A percentile compares a stretch with the other conserved stretches of the same genome.
These are phyloP conservation scores for Trichophyton mentagrophytes DNA, from an alignment of 2,329 filamentous ascomycete genomes.

Conservation along the genomic window DNA sequence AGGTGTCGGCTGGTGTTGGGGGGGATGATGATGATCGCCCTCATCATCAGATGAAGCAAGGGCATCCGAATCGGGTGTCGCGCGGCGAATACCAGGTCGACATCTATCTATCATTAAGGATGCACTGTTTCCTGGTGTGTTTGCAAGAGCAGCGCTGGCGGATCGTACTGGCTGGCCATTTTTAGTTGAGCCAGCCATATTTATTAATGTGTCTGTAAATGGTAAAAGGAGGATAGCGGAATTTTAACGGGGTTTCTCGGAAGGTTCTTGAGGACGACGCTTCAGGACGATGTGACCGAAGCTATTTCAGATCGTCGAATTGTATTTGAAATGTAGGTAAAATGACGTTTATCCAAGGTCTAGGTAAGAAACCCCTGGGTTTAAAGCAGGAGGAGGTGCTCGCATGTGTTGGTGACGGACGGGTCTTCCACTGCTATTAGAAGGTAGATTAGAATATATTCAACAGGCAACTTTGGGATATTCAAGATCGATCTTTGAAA, in stretches of 20 bases:
- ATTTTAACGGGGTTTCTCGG: not conserved
- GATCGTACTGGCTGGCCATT: slow-evolving; percentile 20
- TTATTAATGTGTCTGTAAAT: slow-evolving; percentile 2
- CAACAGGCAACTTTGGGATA: not conserved
- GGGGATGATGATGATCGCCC: slow-evolving; percentile 46
- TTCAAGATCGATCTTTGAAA: not conserved
- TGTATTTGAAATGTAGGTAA: not conserved
- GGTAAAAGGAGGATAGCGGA: not conserved
- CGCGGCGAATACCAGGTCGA: slow-evolving; percentile 55
- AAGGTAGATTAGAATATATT: not conserved
- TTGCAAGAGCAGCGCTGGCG: slow-evolving; percentile 33
- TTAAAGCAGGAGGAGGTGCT: slow-evolving; percentile 2
- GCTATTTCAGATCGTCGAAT: not conserved
- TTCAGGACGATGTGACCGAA: not conserved
- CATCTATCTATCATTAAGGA: slow-evolving; percentile 61
- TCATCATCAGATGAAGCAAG: slow-evolving; percentile 93
- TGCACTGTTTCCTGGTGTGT: slow-evolving; percentile 42
- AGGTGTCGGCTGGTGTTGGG: slow-evolving; percentile 41
- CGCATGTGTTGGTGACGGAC: slow-evolving; percentile 1
- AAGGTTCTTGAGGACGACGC: not conserved
- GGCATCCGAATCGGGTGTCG: slow-evolving; percentile 88
- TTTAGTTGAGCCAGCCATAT: slow-evolving; percentile 9
- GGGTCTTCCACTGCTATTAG: not conserved
- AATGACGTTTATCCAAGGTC: slow-evolving; percentile 5
- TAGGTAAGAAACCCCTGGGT: slow-evolving; percentile 4